Evolutionary conservation across 2,329 filamentous ascomycete genomes (phyloP).

Genomic region (Sporothrix dimorphospora): DNA sequence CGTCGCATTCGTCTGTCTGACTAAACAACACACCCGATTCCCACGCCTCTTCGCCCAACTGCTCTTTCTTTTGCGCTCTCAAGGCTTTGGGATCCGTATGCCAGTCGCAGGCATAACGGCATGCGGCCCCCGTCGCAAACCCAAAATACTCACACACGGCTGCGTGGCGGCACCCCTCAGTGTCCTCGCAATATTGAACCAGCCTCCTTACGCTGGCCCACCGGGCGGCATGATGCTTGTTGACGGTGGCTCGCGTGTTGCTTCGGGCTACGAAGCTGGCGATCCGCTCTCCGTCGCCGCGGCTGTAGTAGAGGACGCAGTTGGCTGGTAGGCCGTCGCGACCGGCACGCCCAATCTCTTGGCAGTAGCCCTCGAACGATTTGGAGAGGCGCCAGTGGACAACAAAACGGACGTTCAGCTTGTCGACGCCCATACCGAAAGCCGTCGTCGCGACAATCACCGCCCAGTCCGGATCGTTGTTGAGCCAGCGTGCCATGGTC

Average conservation of each 20-base stretch:
- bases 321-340: slow-evolving; percentile 84
- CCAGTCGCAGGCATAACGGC: slow-evolving; percentile 77
- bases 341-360: slow-evolving; percentile 90
- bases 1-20: not conserved
- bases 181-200: slow-evolving; percentile 80
- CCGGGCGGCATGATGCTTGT: slow-evolving; percentile 48
- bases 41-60: slow-evolving; percentile 64
- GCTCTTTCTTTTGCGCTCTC: slow-evolving; percentile 58
- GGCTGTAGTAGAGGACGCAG: slow-evolving; percentile 89
- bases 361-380: slow-evolving; percentile 94
- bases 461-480: slow-evolving; percentile 76
- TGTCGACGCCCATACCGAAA: slow-evolving; percentile 98
- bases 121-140: slow-evolving; percentile 60
- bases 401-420: slow-evolving; percentile 91
- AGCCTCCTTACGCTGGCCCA: slow-evolving; percentile 69
- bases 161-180: slow-evolving; percentile 72
- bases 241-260: slow-evolving; percentile 48
- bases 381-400: slow-evolving; percentile 94
- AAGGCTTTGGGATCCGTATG: slow-evolving; percentile 69
- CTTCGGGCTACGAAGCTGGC: slow-evolving; percentile 52
- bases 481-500: slow-evolving; percentile 71
- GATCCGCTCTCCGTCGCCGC: slow-evolving; percentile 80
- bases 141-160: slow-evolving; percentile 79
- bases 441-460: slow-evolving; percentile 94
- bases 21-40: slow-evolving; percentile 32